Conservation (phyloP, 257 asterid genomes). For the Ocimum tenuiflorum region DNA sequence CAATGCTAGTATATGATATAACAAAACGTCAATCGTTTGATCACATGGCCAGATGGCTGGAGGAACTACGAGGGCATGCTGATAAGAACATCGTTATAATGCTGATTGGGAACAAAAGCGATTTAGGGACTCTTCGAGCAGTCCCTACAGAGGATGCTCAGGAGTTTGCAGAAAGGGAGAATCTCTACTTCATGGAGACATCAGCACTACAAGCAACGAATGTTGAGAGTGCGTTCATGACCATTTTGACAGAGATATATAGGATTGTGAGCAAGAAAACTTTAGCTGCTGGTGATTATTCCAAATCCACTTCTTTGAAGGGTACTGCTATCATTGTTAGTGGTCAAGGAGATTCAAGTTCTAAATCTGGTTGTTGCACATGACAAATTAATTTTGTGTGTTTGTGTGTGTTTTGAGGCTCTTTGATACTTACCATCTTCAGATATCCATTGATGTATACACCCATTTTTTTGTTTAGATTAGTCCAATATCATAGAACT, state of each 20-base stretch:
- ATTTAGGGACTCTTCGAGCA: conserved; percentile 63
- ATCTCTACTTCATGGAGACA: conserved; percentile 77
- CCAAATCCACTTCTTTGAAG: conserved; percentile 43
- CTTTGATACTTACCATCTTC: neutral
- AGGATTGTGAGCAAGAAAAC: conserved; percentile 61
- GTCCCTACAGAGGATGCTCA: conserved; percentile 83
- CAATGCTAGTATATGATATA: conserved; percentile 78
- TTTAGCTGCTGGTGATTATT: conserved; percentile 39
- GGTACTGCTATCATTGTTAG: conserved; percentile 60
- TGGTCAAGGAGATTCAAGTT: conserved; percentile 36
- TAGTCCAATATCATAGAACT: neutral
- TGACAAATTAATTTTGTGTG: conserved; percentile 25
- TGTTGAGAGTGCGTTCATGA: conserved; percentile 65
- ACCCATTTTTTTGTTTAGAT: neutral
- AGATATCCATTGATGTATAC: conserved; percentile 5
- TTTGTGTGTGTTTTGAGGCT: no score
- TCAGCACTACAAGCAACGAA: conserved; percentile 79
- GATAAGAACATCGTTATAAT: conserved; percentile 83
- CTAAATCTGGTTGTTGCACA: conserved; percentile 57
- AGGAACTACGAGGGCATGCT: conserved; percentile 76
- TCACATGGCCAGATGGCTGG: conserved; percentile 88
- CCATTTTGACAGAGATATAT: conserved; percentile 50
- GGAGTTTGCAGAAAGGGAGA: conserved; percentile 85
- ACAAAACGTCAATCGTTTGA: conserved; percentile 82
- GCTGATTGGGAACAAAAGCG: conserved; percentile 77